Evolutionary conservation across 1,139 yeast genomes (phyloP), one percentile per base, ranked within the genome.

Genomic region (Wickerhamomyces sp.): DNA sequence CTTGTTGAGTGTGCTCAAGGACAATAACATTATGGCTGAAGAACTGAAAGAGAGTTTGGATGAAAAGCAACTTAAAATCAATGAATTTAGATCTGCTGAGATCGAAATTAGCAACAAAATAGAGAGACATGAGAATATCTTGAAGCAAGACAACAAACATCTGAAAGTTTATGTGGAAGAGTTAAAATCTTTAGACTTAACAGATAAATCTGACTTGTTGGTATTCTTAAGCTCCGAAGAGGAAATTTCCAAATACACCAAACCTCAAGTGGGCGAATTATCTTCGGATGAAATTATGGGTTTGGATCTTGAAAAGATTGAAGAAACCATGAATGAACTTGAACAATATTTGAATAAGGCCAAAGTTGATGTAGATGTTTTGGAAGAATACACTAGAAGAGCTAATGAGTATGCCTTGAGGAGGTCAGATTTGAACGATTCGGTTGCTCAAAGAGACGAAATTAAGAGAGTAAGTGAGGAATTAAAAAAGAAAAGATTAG

Each of bases 361-460:
- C 9, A 74, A 73, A 45, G 80, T 83, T 8, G 94, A 92, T 58
- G 70, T 83, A 45, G 90, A 83, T 44, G 76, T 87, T 3, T 67
- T 92, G 40, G 78, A 77, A 45, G 96, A 89, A 50, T 92, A 89
- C 57, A 83, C 87, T 1, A 60, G 65, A 36, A 77, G 94, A 46
- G 74, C 76, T 37, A 55, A 58, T 1, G 97, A 89, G 51, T 88
- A 72, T 53, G 73, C 70, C 21, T 64, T 70, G 4, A 72, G 96
- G 42, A 76, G 80, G 51, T 52, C 59, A 1, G 94, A 84, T 42
- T 68, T 92, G 52, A 84, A 85, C 51, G 66, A 64, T 15, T 81
- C 96, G 0, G 82, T 87, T 5, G 63, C 65, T 17, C 65, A 72
- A 44, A 75, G 97, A 53, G 95, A 90, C 51, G 68, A 67, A 20